phyloP scores from a whole-genome alignment of 345 rosid species.

The Euphorbia tirucalli region DNA sequence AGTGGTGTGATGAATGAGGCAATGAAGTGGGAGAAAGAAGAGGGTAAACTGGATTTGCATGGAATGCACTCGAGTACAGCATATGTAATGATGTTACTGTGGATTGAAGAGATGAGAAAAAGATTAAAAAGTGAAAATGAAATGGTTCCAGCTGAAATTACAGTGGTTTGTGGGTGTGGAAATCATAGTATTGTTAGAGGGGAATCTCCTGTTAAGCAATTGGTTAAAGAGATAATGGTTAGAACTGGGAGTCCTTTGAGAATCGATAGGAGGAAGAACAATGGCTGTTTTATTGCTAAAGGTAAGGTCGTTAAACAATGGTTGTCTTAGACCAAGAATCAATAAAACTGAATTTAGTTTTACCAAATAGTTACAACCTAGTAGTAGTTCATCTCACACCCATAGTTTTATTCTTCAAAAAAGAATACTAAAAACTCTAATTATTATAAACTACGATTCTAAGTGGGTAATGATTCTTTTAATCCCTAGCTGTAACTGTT shows the following conservation, averaged over 20 bases:
- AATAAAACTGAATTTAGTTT: no score
- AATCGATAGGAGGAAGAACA: conserved; percentile 66
- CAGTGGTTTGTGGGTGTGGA: conserved; percentile 69
- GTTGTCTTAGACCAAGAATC: not conserved
- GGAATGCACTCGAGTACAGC: conserved; percentile 76
- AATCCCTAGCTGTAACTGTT: no score
- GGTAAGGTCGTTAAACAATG: conserved; percentile 15
- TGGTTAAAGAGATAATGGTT: conserved; percentile 56
- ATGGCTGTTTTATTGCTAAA: conserved; percentile 43
- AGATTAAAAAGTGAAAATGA: conserved; percentile 37
- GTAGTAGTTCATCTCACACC: no score
- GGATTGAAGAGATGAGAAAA: conserved; percentile 59
- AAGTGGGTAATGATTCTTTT: no score
- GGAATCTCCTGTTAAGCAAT: conserved; percentile 63
- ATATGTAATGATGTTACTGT: conserved; percentile 61
- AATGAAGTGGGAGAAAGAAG: conserved; percentile 48
- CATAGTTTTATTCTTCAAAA: no score
- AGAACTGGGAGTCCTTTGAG: conserved; percentile 59
- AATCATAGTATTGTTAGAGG: conserved; percentile 68
- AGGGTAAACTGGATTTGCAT: conserved; percentile 78
- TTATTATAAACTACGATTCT: no score
- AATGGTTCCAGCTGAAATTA: conserved; percentile 55
- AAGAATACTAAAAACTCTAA: no score
- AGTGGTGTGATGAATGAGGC: conserved; percentile 52
- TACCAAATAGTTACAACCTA: no score